Evolutionary conservation across 1,139 yeast species (phyloP).

Genomic region (Lodderomyces margitis): DNA sequence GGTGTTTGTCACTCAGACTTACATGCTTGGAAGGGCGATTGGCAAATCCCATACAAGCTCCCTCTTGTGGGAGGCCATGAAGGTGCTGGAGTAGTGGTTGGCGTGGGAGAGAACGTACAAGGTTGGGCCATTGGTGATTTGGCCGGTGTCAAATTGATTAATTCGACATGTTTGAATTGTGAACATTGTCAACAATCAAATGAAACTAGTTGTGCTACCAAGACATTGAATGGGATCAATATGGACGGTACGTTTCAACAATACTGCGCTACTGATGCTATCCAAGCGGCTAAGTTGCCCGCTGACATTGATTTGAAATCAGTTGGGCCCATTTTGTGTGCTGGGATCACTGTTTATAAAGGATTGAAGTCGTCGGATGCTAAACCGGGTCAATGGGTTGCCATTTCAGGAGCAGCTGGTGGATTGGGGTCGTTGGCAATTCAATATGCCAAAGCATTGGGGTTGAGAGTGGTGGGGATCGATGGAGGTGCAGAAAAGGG

Average conservation of each 20-base stretch:
- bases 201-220: slow-evolving; percentile 69
- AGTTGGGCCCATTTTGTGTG: slow-evolving; percentile 54
- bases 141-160: slow-evolving; percentile 76
- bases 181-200: slow-evolving; percentile 66
- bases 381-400: slow-evolving; percentile 75
- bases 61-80: slow-evolving; percentile 84
- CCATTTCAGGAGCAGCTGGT: slow-evolving; percentile 82
- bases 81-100: slow-evolving; percentile 84
- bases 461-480: slow-evolving; percentile 70
- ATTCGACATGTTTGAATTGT: slow-evolving; percentile 72
- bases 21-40: slow-evolving; percentile 74
- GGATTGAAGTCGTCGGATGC: slow-evolving; percentile 71
- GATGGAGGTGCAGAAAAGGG: slow-evolving; percentile 73
- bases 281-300: slow-evolving; percentile 39
- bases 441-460: slow-evolving; percentile 83
- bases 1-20: slow-evolving; percentile 71
- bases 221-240: slow-evolving; percentile 74
- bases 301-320: slow-evolving; percentile 32
- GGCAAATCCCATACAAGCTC: slow-evolving; percentile 59
- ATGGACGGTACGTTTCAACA: slow-evolving; percentile 85
- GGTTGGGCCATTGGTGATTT: slow-evolving; percentile 73
- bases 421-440: slow-evolving; percentile 81
- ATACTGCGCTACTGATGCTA: slow-evolving; percentile 64
- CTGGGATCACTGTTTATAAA: slow-evolving; percentile 83
- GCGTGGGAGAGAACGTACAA: slow-evolving; percentile 62